A percentile compares a stretch with the other conserved stretches of the same genome.
phyloP scores from a whole-genome alignment of 345 rosid genomes.

The Sonneratia caseolaris region DNA sequence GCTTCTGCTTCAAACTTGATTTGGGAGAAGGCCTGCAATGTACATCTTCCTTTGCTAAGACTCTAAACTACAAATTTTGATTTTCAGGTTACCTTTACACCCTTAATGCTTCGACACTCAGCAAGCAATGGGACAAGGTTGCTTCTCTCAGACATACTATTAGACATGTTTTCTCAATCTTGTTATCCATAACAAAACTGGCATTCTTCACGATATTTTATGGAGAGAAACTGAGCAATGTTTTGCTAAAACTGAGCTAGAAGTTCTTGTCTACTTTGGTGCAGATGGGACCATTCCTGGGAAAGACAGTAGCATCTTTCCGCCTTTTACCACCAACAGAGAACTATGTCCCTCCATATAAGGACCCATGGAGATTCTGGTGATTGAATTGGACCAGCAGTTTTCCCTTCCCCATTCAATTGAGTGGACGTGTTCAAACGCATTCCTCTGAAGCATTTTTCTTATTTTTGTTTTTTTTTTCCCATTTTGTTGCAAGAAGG shows the following conservation, averaged over 20 bases:
- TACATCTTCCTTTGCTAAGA: background rate
- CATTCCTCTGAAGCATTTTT: background rate
- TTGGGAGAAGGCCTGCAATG: no score
- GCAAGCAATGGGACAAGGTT: slow-evolving; percentile 82
- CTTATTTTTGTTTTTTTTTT: background rate
- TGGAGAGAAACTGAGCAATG: background rate
- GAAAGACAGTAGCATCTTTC: slow-evolving; percentile 58
- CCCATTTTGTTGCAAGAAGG: background rate
- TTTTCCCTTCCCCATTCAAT: background rate
- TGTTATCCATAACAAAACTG: no score
- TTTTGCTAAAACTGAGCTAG: slow-evolving; percentile 2
- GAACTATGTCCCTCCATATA: slow-evolving; percentile 80
- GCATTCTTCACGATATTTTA: background rate
- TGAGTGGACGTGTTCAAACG: background rate
- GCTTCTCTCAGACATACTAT: slow-evolving; percentile 6
- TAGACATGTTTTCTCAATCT: background rate
- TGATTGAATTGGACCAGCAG: slow-evolving; percentile 18
- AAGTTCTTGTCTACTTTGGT: slow-evolving; percentile 7
- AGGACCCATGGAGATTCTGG: slow-evolving; percentile 99
- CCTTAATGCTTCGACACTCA: slow-evolving; percentile 78
- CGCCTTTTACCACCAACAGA: slow-evolving; percentile 71
- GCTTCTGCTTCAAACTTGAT: background rate
- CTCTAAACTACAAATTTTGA: background rate
- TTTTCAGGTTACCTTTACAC: slow-evolving; percentile 75
- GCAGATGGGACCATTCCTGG: slow-evolving; percentile 86